Percentiles rank a stretch among this genome's conserved stretches.
phyloP scores from a whole-genome alignment of 208 protist species.

The Leishmania gerbilli region DNA sequence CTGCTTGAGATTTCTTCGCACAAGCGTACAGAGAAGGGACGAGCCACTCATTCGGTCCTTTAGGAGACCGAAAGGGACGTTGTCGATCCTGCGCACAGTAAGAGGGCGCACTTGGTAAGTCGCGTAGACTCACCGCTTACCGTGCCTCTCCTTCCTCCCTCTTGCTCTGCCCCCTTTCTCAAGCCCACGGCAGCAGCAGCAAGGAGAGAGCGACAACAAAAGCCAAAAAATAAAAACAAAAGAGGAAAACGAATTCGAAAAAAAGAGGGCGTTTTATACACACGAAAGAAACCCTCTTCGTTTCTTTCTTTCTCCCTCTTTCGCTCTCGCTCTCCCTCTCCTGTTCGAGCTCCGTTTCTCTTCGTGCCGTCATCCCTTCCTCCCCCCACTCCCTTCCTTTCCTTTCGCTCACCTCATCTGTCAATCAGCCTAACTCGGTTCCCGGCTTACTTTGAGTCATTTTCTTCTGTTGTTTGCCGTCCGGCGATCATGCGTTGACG shows the following conservation, averaged over 20 bases:
- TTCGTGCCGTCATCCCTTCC: background rate
- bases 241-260: background rate
- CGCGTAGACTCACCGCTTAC: background rate
- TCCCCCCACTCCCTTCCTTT: background rate
- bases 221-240: background rate
- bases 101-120: too few species aligned
- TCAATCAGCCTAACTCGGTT: background rate
- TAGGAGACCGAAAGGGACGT: background rate
- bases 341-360: background rate
- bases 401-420: background rate
- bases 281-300: background rate
- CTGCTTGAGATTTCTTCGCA: background rate
- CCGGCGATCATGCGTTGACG: constrained; percentile 1
- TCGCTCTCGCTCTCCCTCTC: background rate
- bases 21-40: background rate
- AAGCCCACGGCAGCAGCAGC: background rate
- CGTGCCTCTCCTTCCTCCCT: background rate
- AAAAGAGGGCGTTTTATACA: constrained; percentile 2
- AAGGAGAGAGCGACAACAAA: background rate
- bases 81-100: background rate
- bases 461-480: background rate
- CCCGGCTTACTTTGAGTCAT: background rate
- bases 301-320: background rate
- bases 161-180: background rate
- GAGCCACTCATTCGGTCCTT: background rate